Evolutionary conservation across 768 basidiomycete genomes (phyloP), one percentile per base, ranked within the genome.

Genomic region (Collybiopsis confluens): DNA sequence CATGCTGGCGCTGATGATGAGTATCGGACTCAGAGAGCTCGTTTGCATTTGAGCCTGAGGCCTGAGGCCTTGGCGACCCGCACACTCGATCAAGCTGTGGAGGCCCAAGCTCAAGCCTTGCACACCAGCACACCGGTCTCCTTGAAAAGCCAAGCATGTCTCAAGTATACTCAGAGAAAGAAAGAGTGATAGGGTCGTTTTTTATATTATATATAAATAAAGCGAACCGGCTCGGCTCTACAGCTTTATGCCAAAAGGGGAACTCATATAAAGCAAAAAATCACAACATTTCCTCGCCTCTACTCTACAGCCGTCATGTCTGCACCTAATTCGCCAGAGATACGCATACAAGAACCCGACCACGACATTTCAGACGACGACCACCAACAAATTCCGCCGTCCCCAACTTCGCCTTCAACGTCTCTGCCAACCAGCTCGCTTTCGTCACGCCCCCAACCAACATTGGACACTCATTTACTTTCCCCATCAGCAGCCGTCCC

Each of bases 401-500:
- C 54, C 26, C 47, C 54, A 2, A 20, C 28, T 42, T 43, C 40
- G 9, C 33, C 42, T 30, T 28, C 24, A 15, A 60, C 68, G 0
- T 65, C 66, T 35, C 52, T 49, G n/a, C 55, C 55, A 35, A 36
- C 48, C n/a, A 21, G 26, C 30, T 52, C 38, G 28, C 50, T 7
- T 23, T 54, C 27, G 15, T 18, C 46, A 9, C 46, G 46, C 35
- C 46, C 52, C 24, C 35, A 26, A n/a, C 52, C 52, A 4, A 53
- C 42, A 1, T 18, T 35, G 21, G 43, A 43, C 21, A 53, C 52
- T 1, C n/a, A 30, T 42, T 40, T 71, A 23, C 63, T 70, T 2
- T 65, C 68, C 1, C 69, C 65, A 20, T 38, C 11, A 1, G 45
- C 56, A 21, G 54, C 58, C 8, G 53, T 61, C 1, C 66, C 61